These are phyloP conservation scores for Teratosphaeria destructans DNA, from an alignment of 2,329 filamentous ascomycete species.

Conservation along the genomic window DNA sequence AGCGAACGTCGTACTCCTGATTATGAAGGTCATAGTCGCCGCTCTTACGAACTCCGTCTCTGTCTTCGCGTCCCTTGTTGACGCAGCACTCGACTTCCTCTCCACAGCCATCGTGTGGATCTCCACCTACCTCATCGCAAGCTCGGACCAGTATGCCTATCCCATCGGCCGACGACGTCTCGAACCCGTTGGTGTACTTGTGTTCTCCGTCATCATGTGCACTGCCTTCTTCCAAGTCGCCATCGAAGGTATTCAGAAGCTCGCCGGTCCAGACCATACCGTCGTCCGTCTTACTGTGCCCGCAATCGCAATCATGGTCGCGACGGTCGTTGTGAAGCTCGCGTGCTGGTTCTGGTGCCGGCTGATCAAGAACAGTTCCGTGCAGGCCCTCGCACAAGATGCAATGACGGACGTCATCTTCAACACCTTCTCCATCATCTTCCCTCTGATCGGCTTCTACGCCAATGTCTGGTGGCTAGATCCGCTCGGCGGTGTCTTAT, in stretches of 20 bases:
- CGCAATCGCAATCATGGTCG: constrained; percentile 69
- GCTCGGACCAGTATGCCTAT: constrained; percentile 64
- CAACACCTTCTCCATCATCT: constrained; percentile 80
- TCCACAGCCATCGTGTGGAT: constrained; percentile 73
- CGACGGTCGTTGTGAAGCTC: constrained; percentile 72
- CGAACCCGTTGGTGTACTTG: constrained; percentile 68
- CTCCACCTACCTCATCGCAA: constrained; percentile 63
- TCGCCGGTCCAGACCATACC: constrained; percentile 50
- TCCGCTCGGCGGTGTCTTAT: constrained; percentile 62
- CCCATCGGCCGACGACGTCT: constrained; percentile 67
- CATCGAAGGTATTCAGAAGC: constrained; percentile 56
- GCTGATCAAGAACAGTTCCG: constrained; percentile 72
- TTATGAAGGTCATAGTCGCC: constrained; percentile 67
- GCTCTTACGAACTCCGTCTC: constrained; percentile 71
- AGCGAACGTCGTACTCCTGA: constrained; percentile 65
- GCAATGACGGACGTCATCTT: constrained; percentile 72
- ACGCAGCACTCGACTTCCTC: constrained; percentile 70
- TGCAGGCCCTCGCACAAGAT: constrained; percentile 65
- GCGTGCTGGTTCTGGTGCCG: constrained; percentile 82
- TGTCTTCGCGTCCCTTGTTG: constrained; percentile 68
- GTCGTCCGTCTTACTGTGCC: constrained; percentile 64
- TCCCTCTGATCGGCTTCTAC: constrained; percentile 66
- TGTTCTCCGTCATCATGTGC: constrained; percentile 80
- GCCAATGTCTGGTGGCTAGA: constrained; percentile 76
- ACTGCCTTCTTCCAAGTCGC: constrained; percentile 72